Evolutionary conservation across 176 grass and related monocot genomes (phyloP).

Genomic region (Melocanna baccifera): DNA sequence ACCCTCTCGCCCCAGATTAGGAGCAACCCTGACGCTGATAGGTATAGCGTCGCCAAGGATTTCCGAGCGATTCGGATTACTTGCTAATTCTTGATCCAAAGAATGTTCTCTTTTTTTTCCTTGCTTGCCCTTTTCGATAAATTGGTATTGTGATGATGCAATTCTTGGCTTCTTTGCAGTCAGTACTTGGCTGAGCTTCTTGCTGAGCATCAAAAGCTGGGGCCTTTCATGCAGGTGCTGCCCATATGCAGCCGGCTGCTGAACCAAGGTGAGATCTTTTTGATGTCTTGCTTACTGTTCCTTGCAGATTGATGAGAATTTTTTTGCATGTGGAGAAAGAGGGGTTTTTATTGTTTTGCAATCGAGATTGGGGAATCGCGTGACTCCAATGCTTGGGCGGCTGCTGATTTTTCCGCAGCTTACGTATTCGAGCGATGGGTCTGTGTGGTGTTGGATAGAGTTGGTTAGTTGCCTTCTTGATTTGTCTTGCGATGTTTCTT

Average conservation of each 20-base stretch:
- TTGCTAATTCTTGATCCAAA: conserved; percentile 42
- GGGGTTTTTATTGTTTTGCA: not conserved
- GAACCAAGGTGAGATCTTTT: conserved; percentile 72
- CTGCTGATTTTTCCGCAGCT: conserved; percentile 27
- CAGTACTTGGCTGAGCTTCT: conserved; percentile 88
- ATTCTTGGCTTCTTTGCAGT: conserved; percentile 29
- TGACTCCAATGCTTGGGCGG: conserved; percentile 9
- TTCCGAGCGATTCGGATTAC: conserved; percentile 1
- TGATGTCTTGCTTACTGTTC: conserved; percentile 13
- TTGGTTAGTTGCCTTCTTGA: not conserved
- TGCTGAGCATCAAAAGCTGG: conserved; percentile 78
- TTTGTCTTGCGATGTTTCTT: not conserved
- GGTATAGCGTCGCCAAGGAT: conserved; percentile 39
- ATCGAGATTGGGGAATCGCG: conserved; percentile 24
- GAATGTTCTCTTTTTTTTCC: not conserved
- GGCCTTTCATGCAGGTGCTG: conserved; percentile 92
- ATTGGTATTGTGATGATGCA: not conserved
- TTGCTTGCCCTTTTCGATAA: conserved; percentile 3
- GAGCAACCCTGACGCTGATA: conserved; percentile 61
- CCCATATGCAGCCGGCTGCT: conserved; percentile 77
- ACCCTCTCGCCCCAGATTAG: conserved; percentile 75
- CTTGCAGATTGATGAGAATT: conserved; percentile 2
- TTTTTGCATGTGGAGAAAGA: not conserved
- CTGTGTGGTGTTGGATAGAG: not conserved
- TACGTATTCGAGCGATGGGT: not conserved